Evolutionary conservation across 352 stramenopile genomes (phyloP), one percentile per base, ranked within the genome.

Genomic region (Pythium dissotocum): DNA sequence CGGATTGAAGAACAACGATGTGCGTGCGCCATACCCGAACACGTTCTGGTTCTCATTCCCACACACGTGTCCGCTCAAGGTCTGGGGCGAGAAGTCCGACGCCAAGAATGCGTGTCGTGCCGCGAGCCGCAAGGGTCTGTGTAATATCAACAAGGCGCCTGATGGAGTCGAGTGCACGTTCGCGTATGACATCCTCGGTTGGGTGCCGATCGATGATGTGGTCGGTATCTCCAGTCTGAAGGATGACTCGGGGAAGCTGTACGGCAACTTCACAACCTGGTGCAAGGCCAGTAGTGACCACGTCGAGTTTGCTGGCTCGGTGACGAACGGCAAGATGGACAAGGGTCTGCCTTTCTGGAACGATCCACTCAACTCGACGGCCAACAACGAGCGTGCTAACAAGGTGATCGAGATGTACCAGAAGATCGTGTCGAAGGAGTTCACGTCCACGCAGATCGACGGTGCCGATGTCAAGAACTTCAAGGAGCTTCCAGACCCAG

Each of bases 141-240:
- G 85, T 69, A 30, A 60, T 18, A 76, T 79, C 26, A 82, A 78
- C 14, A 52, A 77, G 18, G 69, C 66, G 10, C 86, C 86, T 0
- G 75, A 94, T 54, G 83, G 86, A 14, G 75, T 90, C 2, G 75
- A 82, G 10, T 94, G 86, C 58, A 91, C 83, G 14, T 94, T 87
- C 28, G 71, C 78, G 24, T 94, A 92, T 78, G 85, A 80, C 60
- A 82, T 92, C 36, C 54, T 94, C 4, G 86, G 86, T n/a, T 91
- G 79, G 80, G 77, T 93, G 10, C 70, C 82, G 13, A 87, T 93
- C 48, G 85, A 93, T 52, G 85, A 93, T 55, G 59, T 93, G 18
- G 85, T 91, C 1, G 85, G 85, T 6, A 93, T 93, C 72, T 91
- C 85, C 13, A 63, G 53, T 12, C 69, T 91, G 6, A 83, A 85